Base-by-base conservation (phyloP, 2,329 filamentous ascomycete species). In the Gnomoniopsis smithogilvyi region DNA sequence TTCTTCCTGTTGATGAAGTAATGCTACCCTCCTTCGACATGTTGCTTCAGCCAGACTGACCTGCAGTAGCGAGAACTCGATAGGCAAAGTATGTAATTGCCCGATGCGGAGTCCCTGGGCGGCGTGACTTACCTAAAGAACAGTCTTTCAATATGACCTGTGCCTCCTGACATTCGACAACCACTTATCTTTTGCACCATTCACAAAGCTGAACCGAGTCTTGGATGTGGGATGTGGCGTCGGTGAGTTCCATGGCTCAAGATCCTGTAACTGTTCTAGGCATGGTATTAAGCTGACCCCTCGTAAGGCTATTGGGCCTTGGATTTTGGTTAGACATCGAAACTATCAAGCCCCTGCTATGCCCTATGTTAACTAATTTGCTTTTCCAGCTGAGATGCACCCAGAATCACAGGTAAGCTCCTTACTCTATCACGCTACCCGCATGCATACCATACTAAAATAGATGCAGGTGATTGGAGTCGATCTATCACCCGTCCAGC, bases 171-270 rank as follows among this genome's bases (percentile, higher is more conserved):
- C 75, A 0, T 76, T 78, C 56, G 72, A 72, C 51, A 76, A 77
- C 45, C 72, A 71, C 46, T 72, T 80, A 11, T 74, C 73, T 63
- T 72, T 79, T 51, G 74, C 80, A 2, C 80, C 80, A 0, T 63
- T 81, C 17, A 64, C 71, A 3, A 70, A 73, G 14, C 70, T 74
- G 0, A 73, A 74, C 53, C 69, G 75, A 34, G 74, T 76, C 21
- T 68, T 82, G n/a, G 80, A 82, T 63, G 69, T 82, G 19, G 80
- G 80, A 1, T 82, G 80, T 3, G 80, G 79, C 11, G 79, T 78
- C 10, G 78, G 78, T 59, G 74, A 56, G 63, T 56, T 41, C 38
- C 36, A 33, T 54, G 2, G 21, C 48, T 24, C 52, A 14, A 33
- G n/a, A 41, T 47, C 34, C 21, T 24, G 52, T 26, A 36, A 17